Percentiles rank a stretch among this genome's conserved stretches.
Conservation (phyloP, 257 asterid genomes). For the Plantago major region DNA sequence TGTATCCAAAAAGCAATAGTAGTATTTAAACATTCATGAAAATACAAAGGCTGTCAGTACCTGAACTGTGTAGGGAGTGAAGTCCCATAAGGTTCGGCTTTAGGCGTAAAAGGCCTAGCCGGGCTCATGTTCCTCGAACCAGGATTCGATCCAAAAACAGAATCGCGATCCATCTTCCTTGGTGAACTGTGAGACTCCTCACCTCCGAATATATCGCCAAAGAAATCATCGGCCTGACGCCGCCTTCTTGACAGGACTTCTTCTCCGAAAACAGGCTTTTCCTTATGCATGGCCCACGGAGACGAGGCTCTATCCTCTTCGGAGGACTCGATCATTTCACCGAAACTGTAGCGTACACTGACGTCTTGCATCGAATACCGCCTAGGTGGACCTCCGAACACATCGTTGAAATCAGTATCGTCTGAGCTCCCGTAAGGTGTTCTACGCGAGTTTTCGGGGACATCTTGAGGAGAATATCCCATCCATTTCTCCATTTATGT, state of each 20-base stretch:
- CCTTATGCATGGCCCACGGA: slow-evolving; percentile 31
- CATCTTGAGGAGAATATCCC: slow-evolving; percentile 25
- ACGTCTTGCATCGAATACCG: slow-evolving; percentile 66
- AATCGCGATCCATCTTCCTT: slow-evolving; percentile 35
- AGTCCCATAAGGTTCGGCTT: slow-evolving; percentile 39
- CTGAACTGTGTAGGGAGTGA: slow-evolving; percentile 62
- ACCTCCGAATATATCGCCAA: slow-evolving; percentile 68
- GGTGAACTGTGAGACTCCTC: slow-evolving; percentile 46
- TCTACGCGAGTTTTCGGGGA: slow-evolving; percentile 20
- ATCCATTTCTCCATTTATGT: slow-evolving; percentile 49
- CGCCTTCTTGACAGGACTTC: slow-evolving; percentile 41
- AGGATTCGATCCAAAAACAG: slow-evolving; percentile 38
- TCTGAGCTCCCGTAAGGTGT: slow-evolving; percentile 26
- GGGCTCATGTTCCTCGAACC: slow-evolving; percentile 63
- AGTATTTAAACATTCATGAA: not conserved
- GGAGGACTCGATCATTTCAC: slow-evolving; percentile 32
- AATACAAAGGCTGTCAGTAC: slow-evolving; percentile 23
- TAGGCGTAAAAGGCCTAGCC: slow-evolving; percentile 40
- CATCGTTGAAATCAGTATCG: slow-evolving; percentile 70
- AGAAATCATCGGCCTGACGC: slow-evolving; percentile 50
- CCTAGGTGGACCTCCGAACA: slow-evolving; percentile 92
- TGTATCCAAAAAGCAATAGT: not conserved
- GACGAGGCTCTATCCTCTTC: slow-evolving; percentile 30
- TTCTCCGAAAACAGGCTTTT: slow-evolving; percentile 71
- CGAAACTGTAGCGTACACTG: slow-evolving; percentile 44